phyloP scores from a whole-genome alignment of 495 filamentous ascomycete species.

The Penicillium cosmopolitanum region DNA sequence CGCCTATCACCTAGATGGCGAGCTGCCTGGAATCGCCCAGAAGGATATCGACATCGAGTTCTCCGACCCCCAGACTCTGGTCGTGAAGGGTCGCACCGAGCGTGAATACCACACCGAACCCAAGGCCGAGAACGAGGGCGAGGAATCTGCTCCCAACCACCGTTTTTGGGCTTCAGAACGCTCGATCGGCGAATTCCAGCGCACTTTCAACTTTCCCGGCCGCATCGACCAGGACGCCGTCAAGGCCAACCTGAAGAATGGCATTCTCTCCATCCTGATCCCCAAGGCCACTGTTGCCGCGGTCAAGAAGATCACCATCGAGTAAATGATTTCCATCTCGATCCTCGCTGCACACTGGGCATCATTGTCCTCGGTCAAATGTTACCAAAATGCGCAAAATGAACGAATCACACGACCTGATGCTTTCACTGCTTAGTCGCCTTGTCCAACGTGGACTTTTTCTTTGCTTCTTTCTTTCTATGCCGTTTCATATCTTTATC shows the following conservation, averaged over 20 bases:
- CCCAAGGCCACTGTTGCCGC: constrained; percentile 70
- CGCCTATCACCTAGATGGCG: constrained; percentile 83
- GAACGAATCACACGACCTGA: neutral
- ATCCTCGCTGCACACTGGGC: neutral
- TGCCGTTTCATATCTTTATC: no score
- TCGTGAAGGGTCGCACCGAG: constrained; percentile 68
- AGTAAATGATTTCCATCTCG: constrained; percentile 42
- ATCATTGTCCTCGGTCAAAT: neutral
- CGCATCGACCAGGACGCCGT: constrained; percentile 79
- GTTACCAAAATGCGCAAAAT: constrained; percentile 2
- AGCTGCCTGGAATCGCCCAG: constrained; percentile 82
- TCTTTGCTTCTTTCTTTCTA: no score
- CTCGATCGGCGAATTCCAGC: constrained; percentile 78
- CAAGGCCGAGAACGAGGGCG: constrained; percentile 48
- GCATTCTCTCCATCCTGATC: constrained; percentile 74
- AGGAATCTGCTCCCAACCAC: constrained; percentile 25
- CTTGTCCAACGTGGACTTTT: no score
- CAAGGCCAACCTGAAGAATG: constrained; percentile 76
- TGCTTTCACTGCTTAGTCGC: neutral
- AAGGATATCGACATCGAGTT: constrained; percentile 85
- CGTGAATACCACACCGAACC: constrained; percentile 51
- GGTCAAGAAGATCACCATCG: constrained; percentile 61
- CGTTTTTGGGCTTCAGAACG: constrained; percentile 89
- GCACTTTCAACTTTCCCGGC: constrained; percentile 78
- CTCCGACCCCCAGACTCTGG: constrained; percentile 76